Base-by-base conservation (phyloP, 164 flowering plant species). In the Vitis riparia region DNA sequence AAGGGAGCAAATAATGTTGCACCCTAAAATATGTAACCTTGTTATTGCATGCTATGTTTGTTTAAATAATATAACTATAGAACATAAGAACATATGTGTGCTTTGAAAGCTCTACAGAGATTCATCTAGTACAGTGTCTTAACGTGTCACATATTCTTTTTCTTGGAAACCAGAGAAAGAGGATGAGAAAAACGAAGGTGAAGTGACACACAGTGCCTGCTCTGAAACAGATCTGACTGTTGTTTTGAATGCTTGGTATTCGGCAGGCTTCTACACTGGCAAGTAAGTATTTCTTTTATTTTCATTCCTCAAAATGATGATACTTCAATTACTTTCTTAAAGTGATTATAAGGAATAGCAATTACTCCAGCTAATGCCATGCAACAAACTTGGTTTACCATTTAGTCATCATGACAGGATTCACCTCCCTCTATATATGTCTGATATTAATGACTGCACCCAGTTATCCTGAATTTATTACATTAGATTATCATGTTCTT, bases 181-280 rank as follows among this genome's bases (percentile, higher is more conserved):
- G 66, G 68, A 77, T 7, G 44, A 48, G 64, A 51, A 27, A 57
- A 30, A 16, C 51, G 72, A 56, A 48, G 70, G 67, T 37, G 72
- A 71, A 65, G 11, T 23, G 53, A 63, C 61, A 44, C 71, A 71
- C 70, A 75, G 60, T 74, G 19, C 52, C 47, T 64, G 67, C 68
- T 71, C 77, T 12, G 82, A 79, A 59, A 87, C 91, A 13, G 92
- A 86, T 80, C 82, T 89, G 27, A 59, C 72, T 59, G 88, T 47
- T 51, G 88, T 90, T 70, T 64, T 88, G 63, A 85, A 73, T 76
- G 93, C 97, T 72, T 92, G 97, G 95, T 90, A 84, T 75, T 81
- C 88, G 71, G 93, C 92, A 3, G 97, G 93, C 55, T 87, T 90
- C 82, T 71, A 78, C 63, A 88, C 97, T 48, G 89, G 86, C 75